Base-by-base conservation (phyloP, 2,329 filamentous ascomycete genomes). In the Aspergillus aculeatinus region DNA sequence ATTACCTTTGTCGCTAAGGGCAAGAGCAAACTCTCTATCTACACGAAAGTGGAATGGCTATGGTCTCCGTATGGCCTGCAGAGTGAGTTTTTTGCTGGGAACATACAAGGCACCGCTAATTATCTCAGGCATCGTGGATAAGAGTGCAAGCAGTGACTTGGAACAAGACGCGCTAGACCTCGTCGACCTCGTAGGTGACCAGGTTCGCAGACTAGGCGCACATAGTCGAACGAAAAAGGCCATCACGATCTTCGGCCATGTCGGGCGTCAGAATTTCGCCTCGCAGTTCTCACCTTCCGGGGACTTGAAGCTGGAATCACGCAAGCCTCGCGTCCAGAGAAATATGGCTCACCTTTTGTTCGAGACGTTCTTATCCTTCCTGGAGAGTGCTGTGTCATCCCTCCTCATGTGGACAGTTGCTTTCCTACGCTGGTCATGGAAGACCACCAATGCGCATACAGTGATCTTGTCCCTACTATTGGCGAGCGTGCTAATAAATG, bases 1-100 rank as follows among this genome's bases (percentile, higher is more conserved):
- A 95, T 99, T 63, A 97, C 95, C 2, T 92, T 98, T 71, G 84
- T 94, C 61, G 88, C 92, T 55, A 98, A 98, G 77, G 92, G 91
- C 12, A 92, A 89, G 74, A 96, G 92, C 76, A 97, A 95, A 78
- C 85, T 99, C 58, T 89, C 92, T 27, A 86, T 98, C 48, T 96
- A 91, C 76, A 90, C 88, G 56, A 90, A 89, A 69, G 86, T 96
- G n/a, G 90, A 92, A 67, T 98, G 95, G 95, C 83, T 86, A 27
- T 89, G 87, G 65, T 80, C 85, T 57, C 88, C 87, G 11, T 80
- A 72, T 52, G 70, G 82, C 31, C 73, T 81, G 47, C 76, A 77
- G 69, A 71, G 79, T 79, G 65, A 71, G 77, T 69, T 11, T 27
- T n/a, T 6, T 16, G 25, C 25, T 16, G 31, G 39, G 11, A 33